These are phyloP conservation scores for Russula foetens DNA, from an alignment of 768 basidiomycete species.

Conservation along the genomic window DNA sequence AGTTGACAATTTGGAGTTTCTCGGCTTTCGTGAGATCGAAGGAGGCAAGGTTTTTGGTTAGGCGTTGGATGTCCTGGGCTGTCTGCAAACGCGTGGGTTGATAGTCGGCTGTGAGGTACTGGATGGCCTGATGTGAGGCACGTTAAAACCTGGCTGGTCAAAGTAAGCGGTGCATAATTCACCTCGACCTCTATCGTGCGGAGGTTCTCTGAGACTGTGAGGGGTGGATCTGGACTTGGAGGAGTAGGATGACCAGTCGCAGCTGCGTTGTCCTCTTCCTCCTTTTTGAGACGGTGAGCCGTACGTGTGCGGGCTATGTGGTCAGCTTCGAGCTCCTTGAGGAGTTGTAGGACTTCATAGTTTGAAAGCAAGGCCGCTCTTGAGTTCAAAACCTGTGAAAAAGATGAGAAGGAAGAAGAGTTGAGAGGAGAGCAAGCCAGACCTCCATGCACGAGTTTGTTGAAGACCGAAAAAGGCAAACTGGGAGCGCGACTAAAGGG, in stretches of 20 bases:
- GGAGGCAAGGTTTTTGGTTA: conserved; percentile 58
- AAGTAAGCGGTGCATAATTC: conserved; percentile 14
- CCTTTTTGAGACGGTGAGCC: conserved; percentile 67
- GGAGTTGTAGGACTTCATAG: conserved; percentile 72
- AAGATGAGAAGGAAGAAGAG: neutral
- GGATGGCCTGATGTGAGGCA: conserved; percentile 57
- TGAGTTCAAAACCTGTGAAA: conserved; percentile 51
- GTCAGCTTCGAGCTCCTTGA: conserved; percentile 69
- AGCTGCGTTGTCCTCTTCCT: conserved; percentile 41
- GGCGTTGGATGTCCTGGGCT: conserved; percentile 49
- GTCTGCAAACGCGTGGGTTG: conserved; percentile 65
- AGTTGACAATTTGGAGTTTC: conserved; percentile 87
- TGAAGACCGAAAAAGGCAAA: conserved; percentile 11
- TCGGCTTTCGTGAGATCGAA: conserved; percentile 83
- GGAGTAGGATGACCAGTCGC: conserved; percentile 30
- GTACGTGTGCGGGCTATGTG: conserved; percentile 63
- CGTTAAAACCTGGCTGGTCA: neutral
- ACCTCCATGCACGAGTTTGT: conserved; percentile 17
- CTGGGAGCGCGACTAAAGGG: neutral
- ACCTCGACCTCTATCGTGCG: conserved; percentile 85
- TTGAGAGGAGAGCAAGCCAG: neutral
- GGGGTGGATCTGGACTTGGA: conserved; percentile 27
- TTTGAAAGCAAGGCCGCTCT: conserved; percentile 83
- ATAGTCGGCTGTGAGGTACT: conserved; percentile 69
- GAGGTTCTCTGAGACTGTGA: conserved; percentile 70